Percentiles rank a stretch among this genome's conserved stretches.
These are phyloP conservation scores for Rhizopogon vulgaris DNA, from an alignment of 768 basidiomycete species.

Conservation along the genomic window DNA sequence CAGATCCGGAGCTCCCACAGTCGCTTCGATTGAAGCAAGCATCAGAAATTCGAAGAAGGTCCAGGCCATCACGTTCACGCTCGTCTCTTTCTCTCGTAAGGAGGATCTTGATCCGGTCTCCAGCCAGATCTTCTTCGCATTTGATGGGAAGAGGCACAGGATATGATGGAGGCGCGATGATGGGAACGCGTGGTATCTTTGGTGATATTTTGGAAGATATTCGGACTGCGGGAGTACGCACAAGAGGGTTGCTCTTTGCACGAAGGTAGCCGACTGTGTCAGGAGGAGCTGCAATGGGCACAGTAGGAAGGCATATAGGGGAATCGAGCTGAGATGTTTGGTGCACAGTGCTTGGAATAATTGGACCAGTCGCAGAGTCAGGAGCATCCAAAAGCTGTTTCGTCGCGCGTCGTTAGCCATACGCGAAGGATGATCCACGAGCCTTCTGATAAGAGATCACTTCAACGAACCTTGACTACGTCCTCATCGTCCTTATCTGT, in stretches of 20 bases:
- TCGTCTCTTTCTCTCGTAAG: slow-evolving; percentile 35
- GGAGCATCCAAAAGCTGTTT: slow-evolving; percentile 1
- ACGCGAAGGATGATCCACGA: neutral
- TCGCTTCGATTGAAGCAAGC: slow-evolving; percentile 1
- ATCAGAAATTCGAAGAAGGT: neutral
- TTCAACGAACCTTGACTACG: slow-evolving; percentile 7
- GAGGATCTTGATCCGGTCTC: slow-evolving; percentile 35
- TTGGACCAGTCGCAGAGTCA: slow-evolving; percentile 4
- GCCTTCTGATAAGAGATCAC: neutral
- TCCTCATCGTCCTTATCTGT: slow-evolving; percentile 8
- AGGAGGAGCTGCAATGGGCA: slow-evolving; percentile 21
- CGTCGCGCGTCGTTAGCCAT: slow-evolving; percentile 4
- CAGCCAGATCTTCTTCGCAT: slow-evolving; percentile 37
- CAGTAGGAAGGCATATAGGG: slow-evolving; percentile 12
- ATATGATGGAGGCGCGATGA: slow-evolving; percentile 47
- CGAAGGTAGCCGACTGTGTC: slow-evolving; percentile 14
- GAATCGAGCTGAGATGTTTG: neutral
- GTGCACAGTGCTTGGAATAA: neutral
- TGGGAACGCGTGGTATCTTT: slow-evolving; percentile 32
- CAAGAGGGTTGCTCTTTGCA: slow-evolving; percentile 18
- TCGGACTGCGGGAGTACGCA: slow-evolving; percentile 12
- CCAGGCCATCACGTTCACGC: slow-evolving; percentile 30
- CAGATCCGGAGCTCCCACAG: slow-evolving; percentile 9
- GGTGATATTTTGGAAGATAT: neutral
- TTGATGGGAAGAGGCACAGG: slow-evolving; percentile 16